Evolutionary conservation across 139 green algal species (phyloP), one percentile per base, ranked within the genome.

Genomic region (Coelastrella sp.): DNA sequence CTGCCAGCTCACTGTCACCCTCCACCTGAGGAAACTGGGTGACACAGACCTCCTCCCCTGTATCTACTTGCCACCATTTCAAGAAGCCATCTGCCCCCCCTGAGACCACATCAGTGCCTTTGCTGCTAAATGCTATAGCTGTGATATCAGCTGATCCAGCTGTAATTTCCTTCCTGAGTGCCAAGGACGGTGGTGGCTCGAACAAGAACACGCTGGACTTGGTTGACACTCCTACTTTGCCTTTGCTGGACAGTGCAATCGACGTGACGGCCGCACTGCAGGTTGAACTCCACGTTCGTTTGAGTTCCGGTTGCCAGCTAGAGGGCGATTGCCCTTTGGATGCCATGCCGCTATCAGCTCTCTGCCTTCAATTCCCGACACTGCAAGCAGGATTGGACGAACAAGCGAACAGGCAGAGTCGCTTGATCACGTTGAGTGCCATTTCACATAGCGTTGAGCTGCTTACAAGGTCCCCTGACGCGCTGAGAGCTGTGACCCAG

Each of bases 31-130:
- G 68, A 27, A 95, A 94, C 68, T 93, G 89, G 8, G 91, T 94
- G 7, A 73, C 78, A 84, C 87, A 91, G 19, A 84, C 81, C 83
- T 93, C 87, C 70, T 95, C 91, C 14, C 93, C 93, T 7, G 81
- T 91, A 9, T 92, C 81, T 8, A 94, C 90, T 65, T 95, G 87
- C 93, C 93, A 94, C 93, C 93, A 95, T 70, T 94, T 95, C 20
- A 95, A 61, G 24, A 93, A 94, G 22, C 93, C 93, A 61, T 94
- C 90, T 4, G 85, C 87, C 12, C 84, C 91, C 9, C 91, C 93
- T 35, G 85, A 91, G 15, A 95, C 83, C 4, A 95, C 66, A 81
- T 94, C 72, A 78, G 87, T 35, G 68, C 93, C 58, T 74, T 88
- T 76, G 65, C 73, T 66, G 78, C 68, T 89, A 61, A 93, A 93